Evolutionary conservation across 2,329 filamentous ascomycete genomes (phyloP).

Genomic region (Phialophora macrospora): DNA sequence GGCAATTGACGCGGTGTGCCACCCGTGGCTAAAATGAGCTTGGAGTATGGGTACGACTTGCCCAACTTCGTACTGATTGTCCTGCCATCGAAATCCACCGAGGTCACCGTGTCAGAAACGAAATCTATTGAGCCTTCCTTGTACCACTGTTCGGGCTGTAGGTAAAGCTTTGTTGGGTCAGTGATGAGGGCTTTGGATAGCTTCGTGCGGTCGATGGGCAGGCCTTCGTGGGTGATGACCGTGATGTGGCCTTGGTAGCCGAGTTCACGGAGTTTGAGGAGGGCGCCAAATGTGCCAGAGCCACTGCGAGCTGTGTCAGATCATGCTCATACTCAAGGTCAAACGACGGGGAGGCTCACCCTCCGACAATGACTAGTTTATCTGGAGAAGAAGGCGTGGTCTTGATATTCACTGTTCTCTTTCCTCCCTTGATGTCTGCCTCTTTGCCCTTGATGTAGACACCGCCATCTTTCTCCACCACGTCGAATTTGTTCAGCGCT

Average conservation of each 20-base stretch:
- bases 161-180: constrained; percentile 77
- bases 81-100: constrained; percentile 76
- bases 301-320: constrained; percentile 58
- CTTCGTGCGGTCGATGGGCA: constrained; percentile 92
- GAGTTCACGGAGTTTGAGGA: constrained; percentile 80
- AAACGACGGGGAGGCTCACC: constrained; percentile 47
- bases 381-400: constrained; percentile 65
- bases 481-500: constrained; percentile 78
- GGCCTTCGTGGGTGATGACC: constrained; percentile 80
- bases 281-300: constrained; percentile 77
- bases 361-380: constrained; percentile 83
- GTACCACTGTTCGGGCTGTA: constrained; percentile 79
- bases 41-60: constrained; percentile 75
- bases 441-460: constrained; percentile 86
- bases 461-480: constrained; percentile 78
- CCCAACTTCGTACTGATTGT: constrained; percentile 75
- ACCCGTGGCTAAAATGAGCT: constrained; percentile 88
- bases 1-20: constrained; percentile 77
- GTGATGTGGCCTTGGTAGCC: constrained; percentile 82
- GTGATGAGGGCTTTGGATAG: constrained; percentile 90
- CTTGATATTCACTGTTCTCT: constrained; percentile 74
- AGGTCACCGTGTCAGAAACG: constrained; percentile 66
- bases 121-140: constrained; percentile 64
- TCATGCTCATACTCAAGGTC: constrained; percentile 11
- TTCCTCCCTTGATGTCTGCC: constrained; percentile 74